Percentiles rank a stretch among this genome's conserved stretches.
Evolutionary conservation across 306 rosid species (phyloP).

Genomic region (Sphenostylis stenocarpa): DNA sequence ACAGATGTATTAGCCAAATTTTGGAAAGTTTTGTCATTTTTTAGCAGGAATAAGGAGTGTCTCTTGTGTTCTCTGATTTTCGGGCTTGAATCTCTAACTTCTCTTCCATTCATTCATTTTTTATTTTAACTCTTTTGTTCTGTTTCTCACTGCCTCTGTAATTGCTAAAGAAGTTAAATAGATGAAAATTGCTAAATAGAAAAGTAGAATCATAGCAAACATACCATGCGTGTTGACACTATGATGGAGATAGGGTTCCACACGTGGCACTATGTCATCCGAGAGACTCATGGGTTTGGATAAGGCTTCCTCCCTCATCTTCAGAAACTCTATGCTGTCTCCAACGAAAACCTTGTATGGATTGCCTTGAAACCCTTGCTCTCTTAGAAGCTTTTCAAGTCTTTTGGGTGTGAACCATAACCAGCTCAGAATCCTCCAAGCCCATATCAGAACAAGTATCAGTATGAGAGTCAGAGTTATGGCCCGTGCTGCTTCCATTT

Average conservation of each 20-base stretch:
- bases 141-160: too few species aligned
- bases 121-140: too few species aligned
- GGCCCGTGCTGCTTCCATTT: slow-evolving; percentile 18
- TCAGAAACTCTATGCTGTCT: background rate
- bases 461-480: background rate
- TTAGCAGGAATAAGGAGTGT: background rate
- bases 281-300: slow-evolving; percentile 48
- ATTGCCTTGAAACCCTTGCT: slow-evolving; percentile 51
- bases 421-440: slow-evolving; percentile 49
- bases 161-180: background rate
- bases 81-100: too few species aligned
- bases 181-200: background rate
- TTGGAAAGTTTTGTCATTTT: background rate
- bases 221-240: slow-evolving; percentile 42
- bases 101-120: too few species aligned
- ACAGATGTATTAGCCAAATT: background rate
- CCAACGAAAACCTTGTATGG: slow-evolving; percentile 40
- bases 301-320: slow-evolving; percentile 21
- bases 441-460: slow-evolving; percentile 14
- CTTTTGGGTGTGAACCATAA: slow-evolving; percentile 58
- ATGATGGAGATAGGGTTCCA: slow-evolving; percentile 23
- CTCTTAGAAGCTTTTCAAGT: slow-evolving; percentile 46
- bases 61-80: too few species aligned
- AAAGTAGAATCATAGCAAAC: background rate
- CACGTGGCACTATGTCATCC: slow-evolving; percentile 37